phyloP scores from a whole-genome alignment of 768 basidiomycete species.

The Serendipita vermifera region DNA sequence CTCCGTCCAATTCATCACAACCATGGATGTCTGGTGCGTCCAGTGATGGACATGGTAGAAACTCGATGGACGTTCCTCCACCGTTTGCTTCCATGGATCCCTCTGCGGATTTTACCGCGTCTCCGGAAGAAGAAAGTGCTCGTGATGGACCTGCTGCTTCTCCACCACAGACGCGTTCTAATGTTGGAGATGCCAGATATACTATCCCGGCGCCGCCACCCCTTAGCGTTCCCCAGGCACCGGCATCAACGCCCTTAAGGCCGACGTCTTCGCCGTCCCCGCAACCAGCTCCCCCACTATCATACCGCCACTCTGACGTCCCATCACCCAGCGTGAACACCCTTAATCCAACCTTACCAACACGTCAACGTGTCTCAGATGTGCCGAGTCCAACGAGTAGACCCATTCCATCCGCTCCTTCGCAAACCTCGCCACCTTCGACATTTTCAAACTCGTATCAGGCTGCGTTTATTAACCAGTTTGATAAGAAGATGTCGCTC shows the following conservation, averaged over 20 bases:
- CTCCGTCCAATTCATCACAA: neutral
- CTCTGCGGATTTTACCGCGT: no score
- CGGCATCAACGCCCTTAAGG: neutral
- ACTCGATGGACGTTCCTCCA: neutral
- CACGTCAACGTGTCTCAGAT: constrained; percentile 1
- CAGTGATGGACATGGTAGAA: neutral
- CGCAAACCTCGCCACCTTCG: no score
- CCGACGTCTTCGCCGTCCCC: neutral
- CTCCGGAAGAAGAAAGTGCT: neutral
- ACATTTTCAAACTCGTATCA: neutral
- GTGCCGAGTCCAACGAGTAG: no score
- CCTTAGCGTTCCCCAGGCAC: neutral
- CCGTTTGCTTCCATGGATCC: neutral
- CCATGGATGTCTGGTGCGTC: neutral
- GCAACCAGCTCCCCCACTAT: neutral
- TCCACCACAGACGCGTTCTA: neutral
- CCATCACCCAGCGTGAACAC: neutral
- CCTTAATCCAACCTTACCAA: neutral
- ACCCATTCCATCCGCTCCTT: no score
- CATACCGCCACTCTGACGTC: neutral
- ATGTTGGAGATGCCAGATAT: neutral
- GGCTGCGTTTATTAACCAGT: neutral
- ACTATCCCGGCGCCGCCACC: neutral
- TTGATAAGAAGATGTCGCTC: neutral
- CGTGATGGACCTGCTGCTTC: no score